Evolutionary conservation across 2,329 filamentous ascomycete genomes (phyloP).

Genomic region (Claviceps pazoutovae): DNA sequence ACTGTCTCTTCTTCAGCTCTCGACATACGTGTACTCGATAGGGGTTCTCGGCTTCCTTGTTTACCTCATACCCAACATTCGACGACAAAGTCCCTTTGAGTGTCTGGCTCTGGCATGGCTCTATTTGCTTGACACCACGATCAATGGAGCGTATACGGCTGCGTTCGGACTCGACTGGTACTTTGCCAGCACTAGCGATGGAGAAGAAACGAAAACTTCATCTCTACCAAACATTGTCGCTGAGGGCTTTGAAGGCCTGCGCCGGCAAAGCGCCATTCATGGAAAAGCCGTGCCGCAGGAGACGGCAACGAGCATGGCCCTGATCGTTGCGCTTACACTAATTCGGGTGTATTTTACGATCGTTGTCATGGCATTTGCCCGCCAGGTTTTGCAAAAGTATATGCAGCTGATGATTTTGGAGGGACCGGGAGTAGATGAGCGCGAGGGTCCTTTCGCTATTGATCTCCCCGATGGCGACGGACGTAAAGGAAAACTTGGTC

Average conservation of each 20-base stretch:
- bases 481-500: slow-evolving; percentile 65
- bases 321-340: slow-evolving; percentile 61
- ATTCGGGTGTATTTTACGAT: slow-evolving; percentile 73
- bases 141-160: slow-evolving; percentile 71
- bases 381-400: slow-evolving; percentile 60
- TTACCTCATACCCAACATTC: slow-evolving; percentile 66
- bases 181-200: slow-evolving; percentile 44
- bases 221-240: slow-evolving; percentile 15
- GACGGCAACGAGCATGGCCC: slow-evolving; percentile 60
- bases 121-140: slow-evolving; percentile 66
- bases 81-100: slow-evolving; percentile 63
- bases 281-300: slow-evolving; percentile 34
- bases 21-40: slow-evolving; percentile 84
- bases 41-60: slow-evolving; percentile 52
- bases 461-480: slow-evolving; percentile 63
- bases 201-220: slow-evolving; percentile 10
- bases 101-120: slow-evolving; percentile 72
- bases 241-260: slow-evolving; percentile 20
- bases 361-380: slow-evolving; percentile 70
- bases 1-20: slow-evolving; percentile 69
- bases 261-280: slow-evolving; percentile 19
- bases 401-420: slow-evolving; percentile 34
- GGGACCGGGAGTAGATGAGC: slow-evolving; percentile 28
- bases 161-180: slow-evolving; percentile 82
- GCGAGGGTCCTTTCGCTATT: slow-evolving; percentile 53